Conservation (phyloP, 768 basidiomycete species). For the Leucocoprinus birnbaumii region DNA sequence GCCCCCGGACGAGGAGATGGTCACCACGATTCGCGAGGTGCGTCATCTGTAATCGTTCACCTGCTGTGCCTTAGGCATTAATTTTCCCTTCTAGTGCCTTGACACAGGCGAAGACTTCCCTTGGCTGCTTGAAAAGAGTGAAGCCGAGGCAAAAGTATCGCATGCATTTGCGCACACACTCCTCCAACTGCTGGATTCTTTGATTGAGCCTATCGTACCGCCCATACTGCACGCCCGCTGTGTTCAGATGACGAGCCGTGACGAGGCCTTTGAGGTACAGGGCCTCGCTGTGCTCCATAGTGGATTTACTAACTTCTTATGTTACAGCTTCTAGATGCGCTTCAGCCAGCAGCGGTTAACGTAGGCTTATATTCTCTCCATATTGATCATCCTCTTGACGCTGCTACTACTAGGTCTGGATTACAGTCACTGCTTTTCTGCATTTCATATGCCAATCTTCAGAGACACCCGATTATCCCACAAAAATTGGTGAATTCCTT, state of each 20-base stretch:
- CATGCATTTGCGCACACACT: constrained; percentile 58
- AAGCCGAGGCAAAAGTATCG: constrained; percentile 28
- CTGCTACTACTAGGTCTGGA: constrained; percentile 53
- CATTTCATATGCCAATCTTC: constrained; percentile 57
- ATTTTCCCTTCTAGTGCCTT: constrained; percentile 50
- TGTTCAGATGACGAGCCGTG: constrained; percentile 47
- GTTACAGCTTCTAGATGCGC: constrained; percentile 36
- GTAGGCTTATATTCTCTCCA: constrained; percentile 34
- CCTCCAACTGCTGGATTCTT: constrained; percentile 47
- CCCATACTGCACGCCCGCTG: constrained; percentile 49
- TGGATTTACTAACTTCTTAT: background rate
- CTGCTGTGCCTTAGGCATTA: background rate
- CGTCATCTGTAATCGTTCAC: constrained; percentile 10
- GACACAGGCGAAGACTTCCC: constrained; percentile 72
- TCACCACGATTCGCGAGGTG: constrained; percentile 63
- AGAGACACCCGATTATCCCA: constrained; percentile 23
- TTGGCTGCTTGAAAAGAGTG: constrained; percentile 24
- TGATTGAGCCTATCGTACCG: constrained; percentile 66
- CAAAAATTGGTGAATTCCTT: constrained; percentile 32
- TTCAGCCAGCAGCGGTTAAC: constrained; percentile 53
- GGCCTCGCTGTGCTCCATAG: background rate
- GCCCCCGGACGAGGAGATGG: constrained; percentile 40
- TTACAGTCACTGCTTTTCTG: constrained; percentile 70
- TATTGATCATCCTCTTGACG: background rate
- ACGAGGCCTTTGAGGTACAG: constrained; percentile 72